phyloP scores from a whole-genome alignment of 768 basidiomycete species.

The Suillus bovinus region DNA sequence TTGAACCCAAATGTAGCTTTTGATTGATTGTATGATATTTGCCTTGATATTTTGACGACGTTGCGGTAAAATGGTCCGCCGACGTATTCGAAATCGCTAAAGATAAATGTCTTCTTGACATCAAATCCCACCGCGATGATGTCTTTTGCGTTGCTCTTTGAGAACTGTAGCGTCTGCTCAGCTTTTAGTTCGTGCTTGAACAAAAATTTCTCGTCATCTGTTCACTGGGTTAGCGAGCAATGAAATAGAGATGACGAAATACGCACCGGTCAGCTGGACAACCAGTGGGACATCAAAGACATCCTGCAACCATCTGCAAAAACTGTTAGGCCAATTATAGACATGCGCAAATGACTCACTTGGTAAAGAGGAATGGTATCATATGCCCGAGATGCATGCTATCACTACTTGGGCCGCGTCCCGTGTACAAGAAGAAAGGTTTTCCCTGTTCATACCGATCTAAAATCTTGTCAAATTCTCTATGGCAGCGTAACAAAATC shows the following conservation, averaged over 20 bases:
- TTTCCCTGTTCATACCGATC: slow-evolving; percentile 96
- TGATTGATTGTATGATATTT: slow-evolving; percentile 91
- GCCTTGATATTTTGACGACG: slow-evolving; percentile 87
- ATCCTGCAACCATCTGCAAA: slow-evolving; percentile 88
- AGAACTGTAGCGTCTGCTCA: slow-evolving; percentile 82
- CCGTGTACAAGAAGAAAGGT: slow-evolving; percentile 98
- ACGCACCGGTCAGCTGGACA: slow-evolving; percentile 87
- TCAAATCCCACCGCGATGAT: slow-evolving; percentile 97
- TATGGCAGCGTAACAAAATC: slow-evolving; percentile 31
- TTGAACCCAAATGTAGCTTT: slow-evolving; percentile 96
- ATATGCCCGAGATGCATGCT: slow-evolving; percentile 98
- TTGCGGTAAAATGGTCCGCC: slow-evolving; percentile 95
- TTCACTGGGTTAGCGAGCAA: not conserved
- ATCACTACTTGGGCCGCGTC: slow-evolving; percentile 93
- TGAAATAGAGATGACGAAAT: not conserved
- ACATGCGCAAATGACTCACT: slow-evolving; percentile 50
- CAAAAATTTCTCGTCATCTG: slow-evolving; percentile 98
- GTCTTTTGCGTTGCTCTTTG: slow-evolving; percentile 86
- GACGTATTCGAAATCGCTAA: slow-evolving; percentile 88
- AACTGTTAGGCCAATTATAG: slow-evolving; percentile 8
- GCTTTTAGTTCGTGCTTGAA: slow-evolving; percentile 95
- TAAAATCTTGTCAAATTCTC: slow-evolving; percentile 91
- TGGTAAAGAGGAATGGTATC: slow-evolving; percentile 96
- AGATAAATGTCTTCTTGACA: slow-evolving; percentile 92
- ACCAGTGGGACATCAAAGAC: slow-evolving; percentile 95